Evolutionary conservation across 345 rosid species (phyloP), one percentile per base, ranked within the genome.

Genomic region (Populus davidiana): DNA sequence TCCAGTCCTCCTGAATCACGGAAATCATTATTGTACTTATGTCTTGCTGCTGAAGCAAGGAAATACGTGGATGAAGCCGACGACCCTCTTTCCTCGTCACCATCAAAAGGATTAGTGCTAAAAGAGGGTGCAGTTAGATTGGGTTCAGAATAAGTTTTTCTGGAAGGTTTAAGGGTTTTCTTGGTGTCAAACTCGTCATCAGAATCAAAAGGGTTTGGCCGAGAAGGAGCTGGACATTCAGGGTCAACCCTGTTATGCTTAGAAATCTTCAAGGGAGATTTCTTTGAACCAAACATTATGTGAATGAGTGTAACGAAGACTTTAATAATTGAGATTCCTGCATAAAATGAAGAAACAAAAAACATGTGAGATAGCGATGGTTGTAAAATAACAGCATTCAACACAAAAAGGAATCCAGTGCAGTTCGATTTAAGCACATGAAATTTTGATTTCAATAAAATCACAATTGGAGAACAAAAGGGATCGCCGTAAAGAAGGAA

Each of bases 1-100:
- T 94, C 95, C 61, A 96, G 2, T 73, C 99, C 98, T 41, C 99
- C 99, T 0, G 88, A 84, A 75, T 94, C 94, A 3, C 80, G 91
- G 78, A 94, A 96, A 84, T 89, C 90, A 83, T 90, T 90, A 90
- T 84, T 96, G 85, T 94, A 94, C 71, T 74, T 90, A 73, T 86
- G 85, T 64, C 80, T 87, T 0, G 89, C 77, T 16, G 89, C 79
- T 0, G 89, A 89, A 64, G 73, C 43, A 33, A 70, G 76, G 2
- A 90, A 69, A 77, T 87, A 79, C 6, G 90, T 81, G 29, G 92
- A 85, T 0, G 86, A 80, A 73, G 85, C 81, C 38, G 78, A 38
- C 13, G 41, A 50, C 70, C 78, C 84, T 73, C 70, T 84, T 79
- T 65, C 81, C 31, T 78, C 84, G 21, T 81, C 78, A 38, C 85